A percentile compares a stretch with the other conserved stretches of the same genome.
Evolutionary conservation across 805 yeast genomes (phyloP).

Genomic region (Ogataea kodamae): DNA sequence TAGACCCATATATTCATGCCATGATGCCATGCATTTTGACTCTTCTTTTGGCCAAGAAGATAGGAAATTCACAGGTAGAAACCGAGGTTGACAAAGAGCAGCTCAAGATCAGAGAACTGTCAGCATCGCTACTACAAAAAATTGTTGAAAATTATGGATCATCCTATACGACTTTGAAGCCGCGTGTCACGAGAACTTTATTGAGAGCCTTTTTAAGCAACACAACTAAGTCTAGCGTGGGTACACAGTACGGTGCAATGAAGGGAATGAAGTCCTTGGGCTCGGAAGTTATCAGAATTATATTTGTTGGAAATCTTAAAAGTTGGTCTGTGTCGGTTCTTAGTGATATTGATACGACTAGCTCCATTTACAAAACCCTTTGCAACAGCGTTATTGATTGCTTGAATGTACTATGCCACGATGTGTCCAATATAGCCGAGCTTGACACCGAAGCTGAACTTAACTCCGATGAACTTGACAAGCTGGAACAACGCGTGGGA

Average conservation of each 20-base stretch:
- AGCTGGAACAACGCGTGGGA: constrained; percentile 60
- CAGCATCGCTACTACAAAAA: constrained; percentile 76
- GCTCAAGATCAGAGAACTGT: constrained; percentile 76
- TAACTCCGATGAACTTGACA: constrained; percentile 30
- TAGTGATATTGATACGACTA: constrained; percentile 21
- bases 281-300: constrained; percentile 78
- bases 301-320: constrained; percentile 77
- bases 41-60: constrained; percentile 77
- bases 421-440: too few relatives aligned
- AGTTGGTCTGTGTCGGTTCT: constrained; percentile 72
- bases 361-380: constrained; percentile 22
- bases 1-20: constrained; percentile 95
- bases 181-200: constrained; percentile 89
- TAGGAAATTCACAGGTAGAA: constrained; percentile 47
- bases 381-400: constrained; percentile 55
- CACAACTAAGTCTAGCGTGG: constrained; percentile 67
- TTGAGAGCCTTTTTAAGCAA: constrained; percentile 82
- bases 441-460: too few relatives aligned
- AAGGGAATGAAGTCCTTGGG: constrained; percentile 83
- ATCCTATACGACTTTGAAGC: constrained; percentile 83
- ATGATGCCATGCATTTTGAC: constrained; percentile 96
- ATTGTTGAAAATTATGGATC: constrained; percentile 79
- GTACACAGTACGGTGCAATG: constrained; percentile 90
- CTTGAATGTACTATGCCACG: constrained; percentile 48
- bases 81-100: constrained; percentile 31